Evolutionary conservation across 768 basidiomycete species (phyloP), one percentile per base, ranked within the genome.

Genomic region (Naematelia aurantialba): DNA sequence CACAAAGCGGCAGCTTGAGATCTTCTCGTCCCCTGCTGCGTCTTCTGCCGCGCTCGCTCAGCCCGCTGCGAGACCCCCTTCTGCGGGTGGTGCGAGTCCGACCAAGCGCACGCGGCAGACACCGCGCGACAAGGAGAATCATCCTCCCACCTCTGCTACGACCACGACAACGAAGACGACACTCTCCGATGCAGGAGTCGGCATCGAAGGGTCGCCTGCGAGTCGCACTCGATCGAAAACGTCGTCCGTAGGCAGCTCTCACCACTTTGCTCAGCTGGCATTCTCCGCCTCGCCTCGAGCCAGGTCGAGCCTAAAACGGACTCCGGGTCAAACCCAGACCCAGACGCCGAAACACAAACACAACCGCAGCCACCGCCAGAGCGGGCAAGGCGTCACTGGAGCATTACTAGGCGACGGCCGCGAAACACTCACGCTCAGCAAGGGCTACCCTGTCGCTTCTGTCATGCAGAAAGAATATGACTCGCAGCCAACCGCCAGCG

Each of bases 161-260:
- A 44, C 12, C 42, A 12, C n/a, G 42, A n/a, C 12, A n/a, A 44
- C 42, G n/a, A 44, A 44, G 12, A 12, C 42, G 42, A 12, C 42
- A 12, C 42, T 12, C 12, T 44, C 42, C n/a, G n/a, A n/a, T n/a
- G n/a, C n/a, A n/a, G n/a, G n/a, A n/a, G n/a, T n/a, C n/a, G n/a
- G n/a, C 17, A 39, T 39, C 8, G 34, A 39, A 39, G 67, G 58
- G 25, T 68, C 67, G 4, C 70, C 70, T 24, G 70, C 70, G 21
- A 45, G 53, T 14, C 52, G 66, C 5, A 72, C 70, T 5, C 54
- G 70, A 26, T 72, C 70, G 4, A 66, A 61, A 49, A 61, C 62
- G 17, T 39, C 59, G 56, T 14, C 25, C 34, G 51, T 3, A 52
- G 10, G 47, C 10, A 13, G 45, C n/a, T 10, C 8, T 3, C 44